A percentile compares a stretch with the other conserved stretches of the same genome.
These are phyloP conservation scores for Botrytis squamosa DNA, from an alignment of 2,329 filamentous ascomycete species.

Conservation along the genomic window DNA sequence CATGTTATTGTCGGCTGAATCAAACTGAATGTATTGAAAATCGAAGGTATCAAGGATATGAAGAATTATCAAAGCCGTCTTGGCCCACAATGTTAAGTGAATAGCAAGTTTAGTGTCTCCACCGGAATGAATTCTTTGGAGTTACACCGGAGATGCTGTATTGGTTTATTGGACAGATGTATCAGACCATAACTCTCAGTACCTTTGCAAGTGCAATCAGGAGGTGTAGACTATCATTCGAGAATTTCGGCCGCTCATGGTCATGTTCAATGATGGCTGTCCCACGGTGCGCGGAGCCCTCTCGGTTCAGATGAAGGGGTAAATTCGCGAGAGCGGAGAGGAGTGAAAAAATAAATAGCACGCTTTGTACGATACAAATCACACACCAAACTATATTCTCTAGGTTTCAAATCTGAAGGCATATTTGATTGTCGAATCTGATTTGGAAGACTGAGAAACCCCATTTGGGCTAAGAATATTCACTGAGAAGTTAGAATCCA, in stretches of 20 bases:
- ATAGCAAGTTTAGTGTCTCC: not conserved
- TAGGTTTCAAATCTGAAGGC: not conserved
- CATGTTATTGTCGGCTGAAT: not conserved
- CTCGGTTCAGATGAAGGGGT: slow-evolving; percentile 3
- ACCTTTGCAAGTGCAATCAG: not conserved
- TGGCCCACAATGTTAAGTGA: not conserved
- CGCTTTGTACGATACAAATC: not conserved
- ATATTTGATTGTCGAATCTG: not conserved
- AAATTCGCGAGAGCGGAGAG: not conserved
- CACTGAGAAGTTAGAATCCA: not conserved
- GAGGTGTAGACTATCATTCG: not conserved
- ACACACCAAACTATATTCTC: not conserved
- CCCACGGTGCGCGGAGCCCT: not conserved
- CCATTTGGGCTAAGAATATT: not conserved
- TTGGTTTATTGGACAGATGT: not conserved
- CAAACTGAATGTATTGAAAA: not conserved
- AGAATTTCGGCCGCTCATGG: not conserved
- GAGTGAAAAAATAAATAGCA: not conserved
- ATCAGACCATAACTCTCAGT: not conserved
- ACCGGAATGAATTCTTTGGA: not conserved
- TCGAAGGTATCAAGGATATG: not conserved
- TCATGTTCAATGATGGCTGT: not conserved
- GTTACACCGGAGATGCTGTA: not conserved
- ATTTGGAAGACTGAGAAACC: not conserved
- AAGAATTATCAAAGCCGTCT: not conserved